Base-by-base conservation (phyloP, 2,329 filamentous ascomycete species). In the Colletotrichum endophyticum region DNA sequence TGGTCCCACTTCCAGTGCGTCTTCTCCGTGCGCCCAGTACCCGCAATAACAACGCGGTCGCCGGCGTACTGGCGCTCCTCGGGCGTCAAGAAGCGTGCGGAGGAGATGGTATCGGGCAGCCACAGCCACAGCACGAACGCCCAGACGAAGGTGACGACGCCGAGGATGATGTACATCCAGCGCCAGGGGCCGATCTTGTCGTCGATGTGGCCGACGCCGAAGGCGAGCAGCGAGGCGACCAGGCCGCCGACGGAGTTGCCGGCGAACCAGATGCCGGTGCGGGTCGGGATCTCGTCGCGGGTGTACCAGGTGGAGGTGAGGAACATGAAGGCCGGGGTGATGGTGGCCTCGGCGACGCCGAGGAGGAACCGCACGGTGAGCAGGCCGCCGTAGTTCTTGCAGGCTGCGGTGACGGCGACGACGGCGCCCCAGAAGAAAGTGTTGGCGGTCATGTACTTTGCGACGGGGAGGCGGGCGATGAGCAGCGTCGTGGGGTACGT, bases 91-190 rank as follows among this genome's bases (percentile, higher is more conserved):
- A 94, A 94, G 0, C 82, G 83, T 4, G 93, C 92, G 3, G 84
- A 88, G 2, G 88, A 88, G 61, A 92, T 91, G 49, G 81, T 85
- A 75, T 92, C 88, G 0, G 91, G 91, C 3, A 92, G 86, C 8
- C 89, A 80, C 28, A 86, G 78, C 75, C 88, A 86, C 61, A 92
- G 79, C 2, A 87, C 83, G 4, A 90, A 84, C 0, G 86, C 87
- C 87, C 90, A 89, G 5, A 90, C 78, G 69, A 90, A 88, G 0
- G 90, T 92, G 1, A 82, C 80, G 0, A 85, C 73, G 1, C 91
- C 91, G 2, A 92, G 85, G 32, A 91, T 84, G 75, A 90, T 89
- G 80, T 90, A 92, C 87, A 92, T 89, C 88, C 88, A 91, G 67
- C 87, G 85, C 90, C 90, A 92, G 5, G 89, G 87, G 22, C 84